These are phyloP conservation scores for Periconia digitata DNA, from an alignment of 2,329 filamentous ascomycete genomes.

Conservation along the genomic window DNA sequence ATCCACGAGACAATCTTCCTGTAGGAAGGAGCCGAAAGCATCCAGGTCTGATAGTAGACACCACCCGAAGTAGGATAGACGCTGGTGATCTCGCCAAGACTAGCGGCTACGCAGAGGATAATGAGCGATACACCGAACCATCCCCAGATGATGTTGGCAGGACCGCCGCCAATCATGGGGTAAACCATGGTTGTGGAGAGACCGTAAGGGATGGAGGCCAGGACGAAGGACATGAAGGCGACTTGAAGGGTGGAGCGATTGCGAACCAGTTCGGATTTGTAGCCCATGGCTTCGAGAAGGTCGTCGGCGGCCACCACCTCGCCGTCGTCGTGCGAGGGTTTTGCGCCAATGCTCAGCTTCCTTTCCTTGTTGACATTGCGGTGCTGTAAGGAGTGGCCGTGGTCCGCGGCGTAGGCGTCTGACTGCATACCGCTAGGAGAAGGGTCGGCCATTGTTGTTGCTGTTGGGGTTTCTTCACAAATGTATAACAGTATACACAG, in stretches of 20 bases:
- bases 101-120: slow-evolving; percentile 68
- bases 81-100: slow-evolving; percentile 73
- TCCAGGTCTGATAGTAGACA: slow-evolving; percentile 79
- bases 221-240: slow-evolving; percentile 75
- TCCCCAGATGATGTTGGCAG: slow-evolving; percentile 72
- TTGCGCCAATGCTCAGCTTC: slow-evolving; percentile 26
- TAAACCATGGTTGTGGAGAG: slow-evolving; percentile 70
- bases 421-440: slow-evolving; percentile 33
- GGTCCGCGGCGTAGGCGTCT: slow-evolving; percentile 36
- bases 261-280: slow-evolving; percentile 65
- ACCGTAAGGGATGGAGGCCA: slow-evolving; percentile 74
- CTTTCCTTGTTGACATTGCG: slow-evolving; percentile 28
- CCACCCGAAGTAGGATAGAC: slow-evolving; percentile 77
- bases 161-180: slow-evolving; percentile 66
- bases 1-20: slow-evolving; percentile 69
- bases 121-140: slow-evolving; percentile 70
- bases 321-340: slow-evolving; percentile 25
- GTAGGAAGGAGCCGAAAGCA: slow-evolving; percentile 65
- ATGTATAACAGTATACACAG: not conserved
- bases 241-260: slow-evolving; percentile 69
- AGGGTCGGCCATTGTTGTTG: slow-evolving; percentile 22
- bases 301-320: slow-evolving; percentile 57
- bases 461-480: not conserved
- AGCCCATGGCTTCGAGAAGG: slow-evolving; percentile 65
- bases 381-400: slow-evolving; percentile 22